Base-by-base conservation (phyloP, 2,329 filamentous ascomycete species). In the Ascomycota sp. region DNA sequence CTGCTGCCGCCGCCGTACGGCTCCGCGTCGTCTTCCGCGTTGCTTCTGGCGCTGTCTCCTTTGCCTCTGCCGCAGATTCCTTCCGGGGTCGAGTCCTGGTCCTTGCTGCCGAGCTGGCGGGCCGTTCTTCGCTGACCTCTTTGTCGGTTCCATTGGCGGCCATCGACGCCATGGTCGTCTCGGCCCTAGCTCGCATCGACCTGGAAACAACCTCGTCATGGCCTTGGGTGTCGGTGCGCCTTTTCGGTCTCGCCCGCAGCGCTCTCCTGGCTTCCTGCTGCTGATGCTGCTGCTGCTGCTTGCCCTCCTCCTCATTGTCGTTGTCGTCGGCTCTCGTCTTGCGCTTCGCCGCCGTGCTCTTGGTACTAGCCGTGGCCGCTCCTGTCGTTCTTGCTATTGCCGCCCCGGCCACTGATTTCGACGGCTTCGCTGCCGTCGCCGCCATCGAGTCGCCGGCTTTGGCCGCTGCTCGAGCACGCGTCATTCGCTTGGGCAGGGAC, bases 401-500 rank as follows among this genome's bases (percentile, higher is more conserved):
- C n/a, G n/a, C n/a, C n/a, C n/a, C n/a, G n/a, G n/a, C n/a, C n/a
- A n/a, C n/a, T n/a, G n/a, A n/a, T n/a, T n/a, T 65, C 9, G 19
- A 19, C 26, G 63, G 53, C 41, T 57, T 61, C 21, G 61, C 52
- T 10, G 60, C 53, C 33, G 63, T 54, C 39, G 63, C 62, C 35
- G 60, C 50, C 36, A 61, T 53, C 35, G n/a, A n/a, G n/a, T 51
- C 63, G 34, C 39, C 43, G 22, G 46, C 45, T 43, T 54, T 60
- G 26, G 56, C 56, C 20, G 56, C 55, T 21, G 57, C 55, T 33
- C 58, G 48, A 27, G 58, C 51, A 30, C 67, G 61, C 36, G 67
- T 71, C 42, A 70, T 59, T 38, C 67, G 62, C 50, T 69, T 69
- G 23, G 66, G 67, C 30, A 67, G 65, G 34, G 63, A 69, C 38